Percentiles rank a stretch among this genome's conserved stretches.
phyloP scores from a whole-genome alignment of 306 rosid genomes.

The Vigna nakashimae region DNA sequence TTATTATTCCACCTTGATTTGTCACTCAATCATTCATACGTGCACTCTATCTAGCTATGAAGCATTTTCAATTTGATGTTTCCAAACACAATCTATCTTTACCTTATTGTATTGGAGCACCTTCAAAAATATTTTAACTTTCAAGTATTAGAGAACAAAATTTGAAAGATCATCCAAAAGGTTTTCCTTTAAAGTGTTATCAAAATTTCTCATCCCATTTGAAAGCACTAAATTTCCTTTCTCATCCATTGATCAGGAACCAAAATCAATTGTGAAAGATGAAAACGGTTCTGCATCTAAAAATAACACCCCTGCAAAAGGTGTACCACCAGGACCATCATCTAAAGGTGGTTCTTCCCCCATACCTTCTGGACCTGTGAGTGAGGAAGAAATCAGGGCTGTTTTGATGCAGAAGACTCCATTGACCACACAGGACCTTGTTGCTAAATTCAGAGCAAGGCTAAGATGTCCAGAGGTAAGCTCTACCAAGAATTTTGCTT shows the following conservation, averaged over 20 bases:
- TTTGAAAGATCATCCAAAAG: background rate
- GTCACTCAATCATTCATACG: too few species aligned
- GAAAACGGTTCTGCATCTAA: slow-evolving; percentile 60
- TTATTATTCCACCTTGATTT: too few species aligned
- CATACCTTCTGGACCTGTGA: slow-evolving; percentile 67
- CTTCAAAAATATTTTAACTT: background rate
- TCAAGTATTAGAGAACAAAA: background rate
- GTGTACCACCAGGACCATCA: slow-evolving; percentile 45
- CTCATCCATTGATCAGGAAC: slow-evolving; percentile 57
- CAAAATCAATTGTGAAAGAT: slow-evolving; percentile 59
- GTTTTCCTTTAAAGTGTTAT: background rate
- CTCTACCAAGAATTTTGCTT: background rate
- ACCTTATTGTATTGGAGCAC: background rate
- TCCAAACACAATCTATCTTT: slow-evolving; percentile 14
- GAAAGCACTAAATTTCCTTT: background rate
- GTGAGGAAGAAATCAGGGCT: slow-evolving; percentile 87
- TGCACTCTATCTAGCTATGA: background rate
- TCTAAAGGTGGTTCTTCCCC: slow-evolving; percentile 51
- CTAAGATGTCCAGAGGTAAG: slow-evolving; percentile 68
- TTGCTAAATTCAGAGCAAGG: slow-evolving; percentile 77
- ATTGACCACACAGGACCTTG: slow-evolving; percentile 85
- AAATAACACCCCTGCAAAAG: slow-evolving; percentile 59
- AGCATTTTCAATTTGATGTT: slow-evolving; percentile 22
- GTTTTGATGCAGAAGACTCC: slow-evolving; percentile 75
- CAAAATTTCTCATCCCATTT: slow-evolving; percentile 20